These are phyloP conservation scores for Trichoderma lentiforme DNA, from an alignment of 2,329 filamentous ascomycete genomes.

Conservation along the genomic window DNA sequence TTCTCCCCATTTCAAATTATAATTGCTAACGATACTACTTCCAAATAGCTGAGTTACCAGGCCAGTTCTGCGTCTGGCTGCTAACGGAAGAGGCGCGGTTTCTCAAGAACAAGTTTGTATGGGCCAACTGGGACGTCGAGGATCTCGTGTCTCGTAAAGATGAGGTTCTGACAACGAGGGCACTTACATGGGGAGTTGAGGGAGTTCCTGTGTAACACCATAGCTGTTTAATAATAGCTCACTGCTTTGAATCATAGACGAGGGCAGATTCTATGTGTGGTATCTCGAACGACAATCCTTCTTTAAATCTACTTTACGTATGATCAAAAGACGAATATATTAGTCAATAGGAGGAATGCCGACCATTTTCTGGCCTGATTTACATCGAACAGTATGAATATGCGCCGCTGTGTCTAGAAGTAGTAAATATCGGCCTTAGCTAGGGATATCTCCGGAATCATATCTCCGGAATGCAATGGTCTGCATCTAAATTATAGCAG, in stretches of 20 bases:
- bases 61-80: not conserved
- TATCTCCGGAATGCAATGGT: not conserved
- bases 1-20: not conserved
- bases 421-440: not conserved
- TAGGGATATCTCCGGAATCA: not conserved
- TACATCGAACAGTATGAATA: not conserved
- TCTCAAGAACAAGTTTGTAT: not conserved
- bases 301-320: not conserved
- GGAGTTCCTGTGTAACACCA: not conserved
- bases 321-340: not conserved
- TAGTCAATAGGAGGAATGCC: not conserved
- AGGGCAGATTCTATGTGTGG: not conserved
- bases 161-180: not conserved
- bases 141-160: not conserved
- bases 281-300: not conserved
- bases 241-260: not conserved
- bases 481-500: not conserved
- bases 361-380: not conserved
- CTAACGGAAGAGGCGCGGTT: not conserved
- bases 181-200: not conserved
- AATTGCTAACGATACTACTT: not conserved
- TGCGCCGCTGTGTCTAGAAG: not conserved
- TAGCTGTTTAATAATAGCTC: not conserved
- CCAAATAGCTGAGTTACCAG: not conserved
- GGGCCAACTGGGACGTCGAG: not conserved